Percentiles rank a stretch among this genome's conserved stretches.
Conservation (phyloP, 805 yeast genomes). For the Saccharomycopsis amapae region DNA sequence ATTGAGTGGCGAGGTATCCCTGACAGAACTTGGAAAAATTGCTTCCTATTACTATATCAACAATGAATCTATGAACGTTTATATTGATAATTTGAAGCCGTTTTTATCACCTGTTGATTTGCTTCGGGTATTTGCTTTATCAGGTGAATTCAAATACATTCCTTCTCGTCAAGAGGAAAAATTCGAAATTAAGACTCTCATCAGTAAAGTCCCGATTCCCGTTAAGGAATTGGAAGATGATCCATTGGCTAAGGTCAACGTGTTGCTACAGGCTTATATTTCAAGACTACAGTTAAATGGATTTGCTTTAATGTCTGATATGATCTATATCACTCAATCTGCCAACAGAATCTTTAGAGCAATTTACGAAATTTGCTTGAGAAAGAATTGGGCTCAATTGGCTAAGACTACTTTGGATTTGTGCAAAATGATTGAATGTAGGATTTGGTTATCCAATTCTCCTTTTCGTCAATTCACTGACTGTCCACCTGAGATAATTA, state of each 20-base stretch:
- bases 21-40: conserved; percentile 73
- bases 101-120: conserved; percentile 66
- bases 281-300: conserved; percentile 73
- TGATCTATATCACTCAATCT: conserved; percentile 87
- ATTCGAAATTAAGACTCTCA: conserved; percentile 57
- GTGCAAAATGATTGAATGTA: conserved; percentile 70
- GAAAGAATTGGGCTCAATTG: conserved; percentile 63
- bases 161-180: conserved; percentile 85
- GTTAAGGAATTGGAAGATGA: conserved; percentile 65
- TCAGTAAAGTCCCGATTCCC: conserved; percentile 80
- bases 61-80: conserved; percentile 63
- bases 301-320: conserved; percentile 85
- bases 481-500: conserved; percentile 66
- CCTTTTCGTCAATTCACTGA: conserved; percentile 77
- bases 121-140: conserved; percentile 65
- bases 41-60: conserved; percentile 83
- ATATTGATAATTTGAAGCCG: conserved; percentile 50
- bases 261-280: conserved; percentile 80
- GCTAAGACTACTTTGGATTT: conserved; percentile 52
- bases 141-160: conserved; percentile 79
- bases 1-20: conserved; percentile 37
- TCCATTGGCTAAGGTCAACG: conserved; percentile 69
- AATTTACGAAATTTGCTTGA: conserved; percentile 65
- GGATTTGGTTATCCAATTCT: conserved; percentile 80
- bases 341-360: conserved; percentile 88